Base-by-base conservation (phyloP, 176 grass and related monocot species). In the Eragrostis curvula region DNA sequence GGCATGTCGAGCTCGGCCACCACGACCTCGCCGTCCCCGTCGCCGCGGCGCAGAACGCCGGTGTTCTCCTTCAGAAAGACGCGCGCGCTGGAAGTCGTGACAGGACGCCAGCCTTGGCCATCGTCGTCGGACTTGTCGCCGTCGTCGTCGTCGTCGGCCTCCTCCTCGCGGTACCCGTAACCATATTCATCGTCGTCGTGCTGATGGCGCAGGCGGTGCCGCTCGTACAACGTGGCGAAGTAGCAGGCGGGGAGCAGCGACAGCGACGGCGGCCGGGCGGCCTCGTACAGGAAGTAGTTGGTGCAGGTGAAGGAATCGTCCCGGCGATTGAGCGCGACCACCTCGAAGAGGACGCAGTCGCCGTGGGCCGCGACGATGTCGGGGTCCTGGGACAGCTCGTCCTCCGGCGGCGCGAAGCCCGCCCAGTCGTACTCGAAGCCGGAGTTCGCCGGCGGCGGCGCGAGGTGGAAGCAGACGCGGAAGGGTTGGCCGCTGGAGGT, bases 261-360 rank as follows among this genome's bases (percentile, higher is more conserved):
- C 48, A 73, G 27, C 17, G 71, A 53, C 27, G 71, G 66, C 40
- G 20, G 49, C 68, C 46, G 12, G 6, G 13, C 44, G 32, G 71
- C 9, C 8, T 13, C 6, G 49, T 56, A 74, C 9, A 74, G 6
- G 50, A 53, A 74, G 40, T 59, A 70, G 24, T 59, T 17, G 24
- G 9, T 30, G 27, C 12, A 8, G 0, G 5, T 5, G 0, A 6
- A 3, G 1, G 20, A 8, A 6, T 7, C 28, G 6, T 17, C 7
- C 13, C 13, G 14, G 28, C 5, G 13, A 6, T 3, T 21, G 11
- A 17, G 21, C 0, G 8, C 30, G 21, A 20, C 43, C 15, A 70
- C 24, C 7, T 60, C 8, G 57, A 83, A 10, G 45, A 83, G 70
- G 29, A 83, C 44, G 70, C 20, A 49, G 57, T 51, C 57, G 20